Percentiles rank a stretch among this genome's conserved stretches.
phyloP scores from a whole-genome alignment of 345 rosid species.

The Noccaea bulbosa region DNA sequence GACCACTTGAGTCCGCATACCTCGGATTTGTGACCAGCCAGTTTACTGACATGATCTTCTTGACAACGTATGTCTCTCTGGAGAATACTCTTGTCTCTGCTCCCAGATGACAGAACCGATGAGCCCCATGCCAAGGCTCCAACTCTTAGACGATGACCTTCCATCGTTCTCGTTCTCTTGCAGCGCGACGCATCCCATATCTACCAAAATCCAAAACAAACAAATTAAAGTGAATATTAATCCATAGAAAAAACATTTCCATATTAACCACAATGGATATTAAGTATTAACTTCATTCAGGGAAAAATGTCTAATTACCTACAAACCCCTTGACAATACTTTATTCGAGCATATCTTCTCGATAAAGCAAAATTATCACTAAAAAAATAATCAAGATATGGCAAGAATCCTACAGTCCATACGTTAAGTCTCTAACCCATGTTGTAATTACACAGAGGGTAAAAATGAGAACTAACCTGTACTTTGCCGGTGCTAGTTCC shows the following conservation, averaged over 20 bases:
- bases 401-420: not conserved
- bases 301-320: not conserved
- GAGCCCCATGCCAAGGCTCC: conserved; percentile 97
- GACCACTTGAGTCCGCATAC: conserved; percentile 99
- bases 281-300: no score
- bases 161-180: conserved; percentile 88
- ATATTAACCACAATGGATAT: not conserved
- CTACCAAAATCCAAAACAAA: conserved; percentile 52
- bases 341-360: conserved; percentile 20
- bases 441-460: not conserved
- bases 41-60: conserved; percentile 89
- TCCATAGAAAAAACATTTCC: conserved; percentile 6
- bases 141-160: conserved; percentile 92
- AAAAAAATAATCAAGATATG: conserved; percentile 6
- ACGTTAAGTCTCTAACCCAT: not conserved
- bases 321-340: not conserved
- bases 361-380: not conserved
- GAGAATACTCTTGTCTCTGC: conserved; percentile 93
- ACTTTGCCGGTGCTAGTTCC: conserved; percentile 92
- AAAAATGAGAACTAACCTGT: conserved; percentile 61
- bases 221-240: conserved; percentile 1
- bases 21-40: conserved; percentile 94
- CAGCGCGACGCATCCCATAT: conserved; percentile 96
- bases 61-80: conserved; percentile 82
- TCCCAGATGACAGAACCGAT: conserved; percentile 87